Conservation (phyloP, 441 rosid species). For the Geranium incanum region DNA sequence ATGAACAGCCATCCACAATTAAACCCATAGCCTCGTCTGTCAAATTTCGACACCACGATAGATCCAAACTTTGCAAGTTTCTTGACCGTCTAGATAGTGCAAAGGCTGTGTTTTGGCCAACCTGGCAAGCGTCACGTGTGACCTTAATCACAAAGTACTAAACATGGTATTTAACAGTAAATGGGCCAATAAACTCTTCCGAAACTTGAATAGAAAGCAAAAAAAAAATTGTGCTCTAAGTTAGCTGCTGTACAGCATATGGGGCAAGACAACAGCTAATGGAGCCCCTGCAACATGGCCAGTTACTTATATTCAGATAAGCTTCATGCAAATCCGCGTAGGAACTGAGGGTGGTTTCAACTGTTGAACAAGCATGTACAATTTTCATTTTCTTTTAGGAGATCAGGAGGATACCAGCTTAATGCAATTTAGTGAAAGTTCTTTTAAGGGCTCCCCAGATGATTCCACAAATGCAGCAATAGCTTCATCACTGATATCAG, state of each 20-base stretch:
- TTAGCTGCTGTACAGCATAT: neutral
- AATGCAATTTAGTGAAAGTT: constrained; percentile 64
- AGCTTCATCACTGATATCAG: constrained; percentile 65
- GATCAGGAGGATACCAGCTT: constrained; percentile 42
- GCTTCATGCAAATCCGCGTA: neutral
- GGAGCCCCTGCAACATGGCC: neutral
- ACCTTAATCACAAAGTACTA: neutral
- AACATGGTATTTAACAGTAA: neutral
- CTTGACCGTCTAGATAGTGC: constrained; percentile 51
- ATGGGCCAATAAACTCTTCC: neutral
- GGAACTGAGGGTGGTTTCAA: neutral
- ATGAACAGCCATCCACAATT: constrained; percentile 75
- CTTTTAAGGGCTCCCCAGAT: constrained; percentile 53
- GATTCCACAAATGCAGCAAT: constrained; percentile 80
- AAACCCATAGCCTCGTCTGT: constrained; percentile 57
- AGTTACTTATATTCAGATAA: neutral
- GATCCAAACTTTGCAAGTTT: constrained; percentile 52
- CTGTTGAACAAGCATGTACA: neutral
- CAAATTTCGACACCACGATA: constrained; percentile 77
- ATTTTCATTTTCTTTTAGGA: neutral
- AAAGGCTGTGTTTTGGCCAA: constrained; percentile 54
- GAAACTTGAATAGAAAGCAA: neutral
- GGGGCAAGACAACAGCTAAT: neutral
- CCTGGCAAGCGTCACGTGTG: constrained; percentile 35
- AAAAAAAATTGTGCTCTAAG: neutral